phyloP scores from a whole-genome alignment of 371 early-diverging fungal genomes.

The Fennellomyces sp. region DNA sequence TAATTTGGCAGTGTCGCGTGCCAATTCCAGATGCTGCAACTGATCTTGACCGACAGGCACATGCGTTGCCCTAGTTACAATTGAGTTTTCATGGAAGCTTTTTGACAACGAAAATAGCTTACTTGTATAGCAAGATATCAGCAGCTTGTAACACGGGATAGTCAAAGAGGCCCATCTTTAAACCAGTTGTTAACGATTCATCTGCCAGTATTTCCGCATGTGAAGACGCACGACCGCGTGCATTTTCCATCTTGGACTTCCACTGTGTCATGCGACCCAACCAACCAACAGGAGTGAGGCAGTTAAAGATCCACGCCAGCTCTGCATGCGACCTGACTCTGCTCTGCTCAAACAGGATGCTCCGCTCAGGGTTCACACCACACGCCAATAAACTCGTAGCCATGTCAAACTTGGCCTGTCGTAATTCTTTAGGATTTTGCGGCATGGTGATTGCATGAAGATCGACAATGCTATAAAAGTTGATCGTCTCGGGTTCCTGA shows the following conservation, averaged over 20 bases:
- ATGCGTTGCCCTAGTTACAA: slow-evolving; percentile 69
- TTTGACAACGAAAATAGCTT: not conserved
- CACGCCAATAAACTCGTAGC: slow-evolving; percentile 81
- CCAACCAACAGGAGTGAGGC: slow-evolving; percentile 87
- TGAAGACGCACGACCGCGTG: slow-evolving; percentile 15
- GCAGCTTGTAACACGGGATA: slow-evolving; percentile 96
- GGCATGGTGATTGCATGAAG: slow-evolving; percentile 92
- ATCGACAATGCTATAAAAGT: slow-evolving; percentile 84
- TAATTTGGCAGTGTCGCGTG: slow-evolving; percentile 72
- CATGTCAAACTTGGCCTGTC: slow-evolving; percentile 69
- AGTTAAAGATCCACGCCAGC: slow-evolving; percentile 86
- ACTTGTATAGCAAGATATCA: slow-evolving; percentile 90
- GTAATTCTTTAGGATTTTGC: slow-evolving; percentile 67
- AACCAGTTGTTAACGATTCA: slow-evolving; percentile 48
- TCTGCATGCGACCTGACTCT: slow-evolving; percentile 81
- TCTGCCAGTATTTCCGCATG: slow-evolving; percentile 53
- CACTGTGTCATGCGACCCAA: slow-evolving; percentile 95
- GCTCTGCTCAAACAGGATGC: slow-evolving; percentile 82
- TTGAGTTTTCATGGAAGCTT: not conserved
- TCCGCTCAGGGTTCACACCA: slow-evolving; percentile 82
- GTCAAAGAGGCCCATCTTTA: slow-evolving; percentile 82
- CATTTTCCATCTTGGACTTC: slow-evolving; percentile 71
- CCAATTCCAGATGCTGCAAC: slow-evolving; percentile 88
- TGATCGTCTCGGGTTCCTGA: slow-evolving; percentile 57
- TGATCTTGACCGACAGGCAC: slow-evolving; percentile 97